Base-by-base conservation (phyloP, 805 yeast species). In the Ogataea neopini region DNA sequence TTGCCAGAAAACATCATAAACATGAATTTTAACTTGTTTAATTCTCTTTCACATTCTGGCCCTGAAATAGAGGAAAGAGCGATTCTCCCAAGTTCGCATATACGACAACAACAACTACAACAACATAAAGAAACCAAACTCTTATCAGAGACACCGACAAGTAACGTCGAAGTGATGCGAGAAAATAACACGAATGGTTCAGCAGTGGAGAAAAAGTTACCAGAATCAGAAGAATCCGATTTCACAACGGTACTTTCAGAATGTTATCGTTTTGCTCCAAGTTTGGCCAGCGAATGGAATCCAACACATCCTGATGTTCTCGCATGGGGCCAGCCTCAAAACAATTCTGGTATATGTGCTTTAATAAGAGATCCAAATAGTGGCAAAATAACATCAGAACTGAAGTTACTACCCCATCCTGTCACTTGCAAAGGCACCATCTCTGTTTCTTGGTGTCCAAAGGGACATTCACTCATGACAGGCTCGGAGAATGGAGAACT, bases 401-500 rank as follows among this genome's bases (percentile, higher is more conserved):
- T 47, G 19, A 48, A 53, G 38, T 18, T 40, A 10, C 39, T 64
- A 29, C 61, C 64, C 1, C 59, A 57, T 40, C 61, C 67, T 9
- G 19, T 50, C 10, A 39, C 46, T 3, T 50, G 57, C 35, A 59
- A 59, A 28, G 67, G 64, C 20, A 60, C 61, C 6, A 46, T 77
- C 2, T 53, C 79, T 8, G 43, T 63, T 3, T 49, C 60, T 2
- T 88, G 95, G 95, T 77, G 88, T 10, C 83, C 84, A 1, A 67
- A 69, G 45, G 96, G 96, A 0, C 70, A 76, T 34, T 56, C 73
- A 11, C 63, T 89, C 2, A 72, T 85, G 11, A 84, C 91, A 0
- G 86, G 83, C 2, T 74, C 83, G 2, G 79, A 75, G 45, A 75
- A 75, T 58, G 96, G 96, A 11, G 92, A 86, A 56, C 58, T 90